These are phyloP conservation scores for Penicillium sp. DNA, from an alignment of 2,329 filamentous ascomycete species.

Conservation along the genomic window DNA sequence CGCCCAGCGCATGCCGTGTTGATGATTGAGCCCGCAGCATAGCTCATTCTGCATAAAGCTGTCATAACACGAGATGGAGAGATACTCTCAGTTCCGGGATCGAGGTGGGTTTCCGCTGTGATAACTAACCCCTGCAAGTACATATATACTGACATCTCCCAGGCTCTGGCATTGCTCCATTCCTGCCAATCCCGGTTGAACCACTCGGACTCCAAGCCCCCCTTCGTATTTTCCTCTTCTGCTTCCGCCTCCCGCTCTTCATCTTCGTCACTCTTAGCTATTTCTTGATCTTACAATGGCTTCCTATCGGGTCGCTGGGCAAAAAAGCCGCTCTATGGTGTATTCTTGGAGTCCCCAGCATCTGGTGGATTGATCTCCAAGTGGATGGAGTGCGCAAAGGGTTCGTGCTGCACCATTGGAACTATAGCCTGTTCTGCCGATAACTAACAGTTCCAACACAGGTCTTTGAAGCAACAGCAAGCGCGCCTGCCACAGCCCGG, in stretches of 20 bases:
- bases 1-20: background rate
- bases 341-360: slow-evolving; percentile 76
- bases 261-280: slow-evolving; percentile 59
- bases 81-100: slow-evolving; percentile 86
- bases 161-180: slow-evolving; percentile 95
- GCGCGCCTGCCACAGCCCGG: slow-evolving; percentile 68
- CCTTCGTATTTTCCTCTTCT: slow-evolving; percentile 63
- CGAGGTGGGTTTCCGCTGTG: slow-evolving; percentile 51
- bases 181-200: slow-evolving; percentile 69
- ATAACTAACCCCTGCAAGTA: background rate
- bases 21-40: background rate
- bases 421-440: background rate
- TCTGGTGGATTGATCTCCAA: slow-evolving; percentile 98
- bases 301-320: slow-evolving; percentile 59
- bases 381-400: slow-evolving; percentile 93
- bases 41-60: background rate
- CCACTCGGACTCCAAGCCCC: slow-evolving; percentile 55
- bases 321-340: slow-evolving; percentile 84
- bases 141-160: background rate
- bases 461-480: slow-evolving; percentile 60
- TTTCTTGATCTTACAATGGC: slow-evolving; percentile 72
- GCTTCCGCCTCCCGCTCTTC: slow-evolving; percentile 70
- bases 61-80: slow-evolving; percentile 59
- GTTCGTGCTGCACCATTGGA: slow-evolving; percentile 35
- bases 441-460: slow-evolving; percentile 20